A percentile compares a stretch with the other conserved stretches of the same genome.
These are phyloP conservation scores for Alternaria arborescens DNA, from an alignment of 2,329 filamentous ascomycete genomes.

Conservation along the genomic window DNA sequence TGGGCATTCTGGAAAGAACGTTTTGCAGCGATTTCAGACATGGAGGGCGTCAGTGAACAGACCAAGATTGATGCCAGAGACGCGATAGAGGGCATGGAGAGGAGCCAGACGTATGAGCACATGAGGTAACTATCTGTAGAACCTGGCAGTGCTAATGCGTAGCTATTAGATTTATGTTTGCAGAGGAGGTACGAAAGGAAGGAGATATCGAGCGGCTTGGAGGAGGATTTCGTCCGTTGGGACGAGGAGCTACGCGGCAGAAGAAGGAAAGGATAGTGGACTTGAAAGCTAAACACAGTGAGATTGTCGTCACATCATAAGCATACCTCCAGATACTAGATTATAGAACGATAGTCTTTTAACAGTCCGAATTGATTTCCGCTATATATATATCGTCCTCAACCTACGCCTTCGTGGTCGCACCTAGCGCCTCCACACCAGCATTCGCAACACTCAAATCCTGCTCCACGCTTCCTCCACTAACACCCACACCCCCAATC, in stretches of 20 bases:
- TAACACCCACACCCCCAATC: constrained; percentile 42
- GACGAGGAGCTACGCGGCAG: not conserved
- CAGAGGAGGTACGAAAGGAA: not conserved
- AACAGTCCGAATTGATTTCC: too few relatives aligned
- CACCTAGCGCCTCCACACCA: constrained; percentile 25
- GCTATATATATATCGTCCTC: too few relatives aligned
- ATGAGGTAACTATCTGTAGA: not conserved
- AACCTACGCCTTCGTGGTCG: constrained; percentile 12
- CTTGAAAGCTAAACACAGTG: not conserved
- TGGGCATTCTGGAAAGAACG: constrained; percentile 47
- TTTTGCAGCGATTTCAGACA: constrained; percentile 33
- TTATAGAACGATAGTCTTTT: not conserved
- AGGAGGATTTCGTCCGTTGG: not conserved
- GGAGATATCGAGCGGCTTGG: not conserved
- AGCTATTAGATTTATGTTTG: not conserved
- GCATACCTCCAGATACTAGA: not conserved
- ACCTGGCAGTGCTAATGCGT: not conserved
- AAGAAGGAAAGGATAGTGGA: not conserved
- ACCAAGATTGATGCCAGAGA: constrained; percentile 36
- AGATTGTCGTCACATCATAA: not conserved
- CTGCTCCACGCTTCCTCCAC: constrained; percentile 38
- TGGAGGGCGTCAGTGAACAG: constrained; percentile 31
- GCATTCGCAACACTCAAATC: constrained; percentile 38
- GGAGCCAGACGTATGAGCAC: constrained; percentile 32
- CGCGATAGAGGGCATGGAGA: constrained; percentile 41